Base-by-base conservation (phyloP, 768 basidiomycete genomes). In the Hebeloma cylindrosporum region DNA sequence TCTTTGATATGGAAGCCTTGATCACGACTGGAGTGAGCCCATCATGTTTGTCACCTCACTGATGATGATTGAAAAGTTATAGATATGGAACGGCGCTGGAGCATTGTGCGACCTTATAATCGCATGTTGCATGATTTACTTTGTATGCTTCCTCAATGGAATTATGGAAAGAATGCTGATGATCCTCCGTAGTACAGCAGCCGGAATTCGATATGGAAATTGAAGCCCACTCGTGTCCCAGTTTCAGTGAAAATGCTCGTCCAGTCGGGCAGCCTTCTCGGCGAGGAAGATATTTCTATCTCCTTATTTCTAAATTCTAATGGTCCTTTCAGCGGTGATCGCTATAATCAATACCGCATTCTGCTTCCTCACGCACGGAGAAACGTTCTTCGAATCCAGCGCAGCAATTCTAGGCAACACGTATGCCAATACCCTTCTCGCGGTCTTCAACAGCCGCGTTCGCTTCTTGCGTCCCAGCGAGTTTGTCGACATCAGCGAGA, bases 51-150 rank as follows among this genome's bases (percentile, higher is more conserved):
- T 16, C 21, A 34, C 23, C 14, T n/a, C 21, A 34, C 20, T 21
- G 9, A 32, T 26, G 25, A 27, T 25, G 1, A 21, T 22, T 2
- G 33, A 21, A n/a, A 11, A 11, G 21, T 4, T 26, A 16, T 18
- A 49, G 42, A 27, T 49, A n/a, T 49, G 48, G 48, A 49, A 49
- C 20, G 36, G 42, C 32, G 37, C 48, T 11, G 48, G 37, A 5
- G 37, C 38, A 33, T 34, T 49, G 17, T 49, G 48, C 37, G 38
- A 43, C 28, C 32, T 49, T 22, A 29, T 49, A 14, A 43, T 49
- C 23, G 18, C 42, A 18, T 29, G 26, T 18, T 43, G 36, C 13
- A 49, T 49, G 48, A 21, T 26, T 3, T 40, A 49, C 37, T 44
- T 27, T 21, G 48, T 49, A 32, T 28, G 48, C 25, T 10, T 11